Base-by-base conservation (phyloP, 441 rosid species). In the Mallotus repandus region DNA sequence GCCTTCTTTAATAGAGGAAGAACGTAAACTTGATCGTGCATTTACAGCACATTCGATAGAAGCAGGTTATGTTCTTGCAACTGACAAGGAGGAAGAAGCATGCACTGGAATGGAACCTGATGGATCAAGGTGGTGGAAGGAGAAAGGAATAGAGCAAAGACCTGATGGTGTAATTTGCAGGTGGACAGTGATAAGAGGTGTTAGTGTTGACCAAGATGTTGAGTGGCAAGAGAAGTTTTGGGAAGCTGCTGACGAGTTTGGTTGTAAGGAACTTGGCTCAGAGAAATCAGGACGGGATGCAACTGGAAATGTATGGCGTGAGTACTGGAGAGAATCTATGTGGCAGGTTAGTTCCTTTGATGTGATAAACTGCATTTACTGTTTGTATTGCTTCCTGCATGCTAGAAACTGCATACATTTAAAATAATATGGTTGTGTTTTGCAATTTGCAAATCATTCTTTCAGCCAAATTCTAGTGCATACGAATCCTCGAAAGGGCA, bases 161-260 rank as follows among this genome's bases (percentile, higher is more conserved):
- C 84, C 86, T 66, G 89, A 92, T 86, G 99, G 99, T 52, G 87
- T 95, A 66, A 81, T 90, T 69, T 89, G 91, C 82, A 86, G 93
- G 86, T 95, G 99, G 99, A 92, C 99, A 12, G 80, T 95, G 96
- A 81, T 73, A 49, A 89, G 97, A 71, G 97, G 97, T 58, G 93
- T 92, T 41, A 90, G 93, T 80, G 90, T 87, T 61, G 88, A 89
- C 62, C 82, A 91, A 76, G 88, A 79, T 73, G 87, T 89, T 69
- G 99, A 92, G 84, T 95, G 97, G 95, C 99, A 92, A 80, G 98
- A 91, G 71, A 95, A 95, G 82, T 95, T 84, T 69, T 95, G 98
- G 99, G 98, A 95, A 82, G 99, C 97, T 80, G 77, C 99, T 69
- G 89, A 91, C 83, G 98, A 91, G n/a, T 83, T 91, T 63, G 98